Evolutionary conservation across 352 stramenopile species (phyloP).

Genomic region (Phytophthora aleatoria): DNA sequence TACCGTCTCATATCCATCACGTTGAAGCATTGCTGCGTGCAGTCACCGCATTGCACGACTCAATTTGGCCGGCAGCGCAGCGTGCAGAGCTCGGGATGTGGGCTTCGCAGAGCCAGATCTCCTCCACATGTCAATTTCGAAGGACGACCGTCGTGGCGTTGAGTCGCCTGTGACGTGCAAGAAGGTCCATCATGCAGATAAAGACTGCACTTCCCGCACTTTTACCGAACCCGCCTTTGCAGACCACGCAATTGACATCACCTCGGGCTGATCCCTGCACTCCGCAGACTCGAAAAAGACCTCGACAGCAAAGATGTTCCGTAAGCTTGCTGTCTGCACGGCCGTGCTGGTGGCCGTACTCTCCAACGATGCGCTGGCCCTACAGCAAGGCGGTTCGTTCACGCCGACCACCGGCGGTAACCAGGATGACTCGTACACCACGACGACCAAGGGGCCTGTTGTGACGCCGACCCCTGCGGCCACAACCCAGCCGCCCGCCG

Average conservation of each 20-base stretch:
- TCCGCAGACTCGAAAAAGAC: constrained; percentile 46
- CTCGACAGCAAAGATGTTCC: constrained; percentile 46
- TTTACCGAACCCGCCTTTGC: constrained; percentile 31
- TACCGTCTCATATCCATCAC: constrained; percentile 10
- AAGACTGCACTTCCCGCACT: constrained; percentile 22
- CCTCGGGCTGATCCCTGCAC: constrained; percentile 4
- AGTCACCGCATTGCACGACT: not conserved
- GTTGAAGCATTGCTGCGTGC: constrained; percentile 1
- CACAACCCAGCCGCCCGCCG: constrained; percentile 2
- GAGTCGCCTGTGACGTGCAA: constrained; percentile 6
- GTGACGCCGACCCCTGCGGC: constrained; percentile 16
- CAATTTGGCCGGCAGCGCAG: constrained; percentile 5
- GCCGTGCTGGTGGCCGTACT: constrained; percentile 47
- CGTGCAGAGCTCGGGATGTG: constrained; percentile 25
- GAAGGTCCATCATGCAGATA: constrained; percentile 10
- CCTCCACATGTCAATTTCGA: constrained; percentile 26
- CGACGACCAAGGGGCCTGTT: constrained; percentile 19
- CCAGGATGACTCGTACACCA: constrained; percentile 32
- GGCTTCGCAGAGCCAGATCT: constrained; percentile 1
- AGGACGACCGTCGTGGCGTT: constrained; percentile 34
- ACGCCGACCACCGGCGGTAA: constrained; percentile 14
- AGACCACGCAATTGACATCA: constrained; percentile 13
- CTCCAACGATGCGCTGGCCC: constrained; percentile 36
- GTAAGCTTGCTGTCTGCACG: constrained; percentile 43
- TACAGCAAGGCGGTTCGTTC: constrained; percentile 25